Conservation (phyloP, 306 rosid species). For the Quercus cerris region DNA sequence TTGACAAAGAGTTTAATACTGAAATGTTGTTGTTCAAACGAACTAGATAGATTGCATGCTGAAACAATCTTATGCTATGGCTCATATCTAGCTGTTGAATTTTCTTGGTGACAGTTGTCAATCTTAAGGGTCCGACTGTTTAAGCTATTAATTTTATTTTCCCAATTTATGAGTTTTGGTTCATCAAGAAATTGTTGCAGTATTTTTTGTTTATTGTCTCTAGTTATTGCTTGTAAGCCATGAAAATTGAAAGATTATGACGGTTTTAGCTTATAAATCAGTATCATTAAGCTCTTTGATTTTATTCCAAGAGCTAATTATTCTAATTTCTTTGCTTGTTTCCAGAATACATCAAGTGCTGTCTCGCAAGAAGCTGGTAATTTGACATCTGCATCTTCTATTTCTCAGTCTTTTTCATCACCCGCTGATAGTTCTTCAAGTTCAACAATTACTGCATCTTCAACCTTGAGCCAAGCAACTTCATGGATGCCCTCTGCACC, state of each 20-base stretch:
- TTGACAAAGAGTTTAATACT: not conserved
- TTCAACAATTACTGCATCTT: conserved; percentile 31
- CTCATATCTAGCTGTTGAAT: not conserved
- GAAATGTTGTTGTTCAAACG: not conserved
- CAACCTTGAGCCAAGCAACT: conserved; percentile 44
- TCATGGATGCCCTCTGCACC: conserved; percentile 49
- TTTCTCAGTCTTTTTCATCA: conserved; percentile 35
- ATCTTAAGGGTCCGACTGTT: not conserved
- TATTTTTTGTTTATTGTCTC: not conserved
- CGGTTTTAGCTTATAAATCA: not conserved
- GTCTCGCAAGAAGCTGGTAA: conserved; percentile 37
- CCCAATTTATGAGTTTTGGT: not conserved
- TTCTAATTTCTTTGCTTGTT: conserved; percentile 26
- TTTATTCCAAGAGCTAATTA: conserved; percentile 3
- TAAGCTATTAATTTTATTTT: not conserved
- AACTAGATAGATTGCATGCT: not conserved
- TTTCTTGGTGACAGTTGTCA: not conserved
- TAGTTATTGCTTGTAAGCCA: not conserved
- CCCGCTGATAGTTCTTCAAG: conserved; percentile 40
- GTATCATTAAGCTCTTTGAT: not conserved
- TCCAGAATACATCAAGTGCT: conserved; percentile 45
- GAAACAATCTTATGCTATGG: not conserved
- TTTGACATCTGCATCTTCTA: conserved; percentile 43
- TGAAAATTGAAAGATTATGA: not conserved
- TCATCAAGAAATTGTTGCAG: not conserved